Evolutionary conservation across 2,329 filamentous ascomycete species (phyloP), one percentile per base, ranked within the genome.

Genomic region (Monosporascus ibericus): DNA sequence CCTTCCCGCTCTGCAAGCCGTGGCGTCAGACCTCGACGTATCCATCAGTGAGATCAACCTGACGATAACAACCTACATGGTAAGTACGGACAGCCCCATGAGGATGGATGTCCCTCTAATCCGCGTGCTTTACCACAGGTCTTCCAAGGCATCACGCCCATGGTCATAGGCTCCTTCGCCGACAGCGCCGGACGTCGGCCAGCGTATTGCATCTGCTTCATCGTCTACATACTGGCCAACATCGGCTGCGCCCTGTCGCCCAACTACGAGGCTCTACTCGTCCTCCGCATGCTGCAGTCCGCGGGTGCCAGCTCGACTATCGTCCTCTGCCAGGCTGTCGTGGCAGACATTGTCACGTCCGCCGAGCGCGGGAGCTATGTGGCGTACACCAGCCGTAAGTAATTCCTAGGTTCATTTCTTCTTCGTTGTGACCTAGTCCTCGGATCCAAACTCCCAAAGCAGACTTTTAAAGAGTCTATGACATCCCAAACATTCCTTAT

Each of bases 281-380:
- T 77, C 14, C 63, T 81, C 0, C 70, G 79, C 3, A 74, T 73
- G 61, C 54, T 81, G 3, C 79, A 82, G 53, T 77, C 74, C 8
- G 70, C 72, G 0, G 79, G 80, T 0, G 77, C 74, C 47, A 78
- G 74, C 50, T 76, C 77, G 1, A 82, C 80, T 0, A 71, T 84
- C 17, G 75, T 82, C 0, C 68, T 86, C 1, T 67, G 65, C 48
- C 65, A 68, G 40, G 81, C 75, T 0, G 75, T 85, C 1, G 75
- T 85, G 2, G 76, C 76, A 1, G 84, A 86, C 56, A 69, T 83
- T 2, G 72, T 76, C 1, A 81, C 79, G 0, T 75, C 75, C 2
- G 73, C 75, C 0, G 81, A 86, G 60, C 71, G 82, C 48, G 80
- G 80, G 17, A 67, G 71, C 17, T 79, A 79, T 57, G 74, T 83